Evolutionary conservation across 129 eudicot genomes (phyloP).

Genomic region (Chrysanthemum makinoi): DNA sequence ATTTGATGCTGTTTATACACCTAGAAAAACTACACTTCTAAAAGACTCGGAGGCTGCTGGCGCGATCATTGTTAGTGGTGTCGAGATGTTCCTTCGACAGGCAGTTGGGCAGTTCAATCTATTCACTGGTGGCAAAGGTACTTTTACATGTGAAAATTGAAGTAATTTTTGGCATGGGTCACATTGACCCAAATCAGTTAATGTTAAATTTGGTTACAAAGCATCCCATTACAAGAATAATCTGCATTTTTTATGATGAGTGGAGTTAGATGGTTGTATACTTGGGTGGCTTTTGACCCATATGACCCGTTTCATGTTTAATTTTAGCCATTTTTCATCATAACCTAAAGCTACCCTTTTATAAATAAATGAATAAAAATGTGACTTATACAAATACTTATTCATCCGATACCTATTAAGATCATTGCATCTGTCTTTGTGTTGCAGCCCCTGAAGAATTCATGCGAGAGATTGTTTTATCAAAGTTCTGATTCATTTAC

Average conservation of each 20-base stretch:
- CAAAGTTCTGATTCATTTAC: slow-evolving; percentile 46
- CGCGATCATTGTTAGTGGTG: slow-evolving; percentile 71
- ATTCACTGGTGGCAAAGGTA: slow-evolving; percentile 74
- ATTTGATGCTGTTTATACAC: slow-evolving; percentile 82
- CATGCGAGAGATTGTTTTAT: slow-evolving; percentile 65
- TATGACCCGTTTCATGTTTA: neutral
- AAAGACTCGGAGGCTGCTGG: slow-evolving; percentile 69
- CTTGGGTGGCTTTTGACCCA: neutral
- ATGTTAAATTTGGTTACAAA: too few species aligned
- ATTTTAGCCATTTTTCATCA: neutral
- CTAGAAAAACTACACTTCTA: slow-evolving; percentile 66
- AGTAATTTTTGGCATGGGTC: neutral
- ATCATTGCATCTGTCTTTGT: slow-evolving; percentile 10
- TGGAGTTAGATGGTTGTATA: neutral
- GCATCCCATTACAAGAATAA: too few species aligned
- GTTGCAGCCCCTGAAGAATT: slow-evolving; percentile 77
- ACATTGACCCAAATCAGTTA: too few species aligned
- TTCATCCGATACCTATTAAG: neutral
- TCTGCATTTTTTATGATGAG: neutral
- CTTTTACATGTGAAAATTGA: slow-evolving; percentile 1
- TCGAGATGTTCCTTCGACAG: slow-evolving; percentile 84
- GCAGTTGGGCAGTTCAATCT: slow-evolving; percentile 75
- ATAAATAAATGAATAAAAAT: neutral
- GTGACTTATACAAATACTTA: neutral
- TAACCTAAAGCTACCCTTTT: neutral